Evolutionary conservation across 2,329 filamentous ascomycete genomes (phyloP).

Genomic region (Seiridium unicorne): DNA sequence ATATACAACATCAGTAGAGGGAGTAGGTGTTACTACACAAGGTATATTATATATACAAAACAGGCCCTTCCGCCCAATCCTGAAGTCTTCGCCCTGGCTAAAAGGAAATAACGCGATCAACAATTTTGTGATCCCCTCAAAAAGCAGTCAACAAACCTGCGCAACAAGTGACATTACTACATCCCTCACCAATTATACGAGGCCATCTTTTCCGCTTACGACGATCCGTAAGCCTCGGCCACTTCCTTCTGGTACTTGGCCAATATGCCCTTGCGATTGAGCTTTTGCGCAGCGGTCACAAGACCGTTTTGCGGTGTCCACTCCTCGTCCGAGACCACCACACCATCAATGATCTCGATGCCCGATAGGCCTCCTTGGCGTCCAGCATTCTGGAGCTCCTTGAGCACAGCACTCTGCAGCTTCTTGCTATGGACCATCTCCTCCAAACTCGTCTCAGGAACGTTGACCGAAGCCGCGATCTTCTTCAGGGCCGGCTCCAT

Average conservation of each 20-base stretch:
- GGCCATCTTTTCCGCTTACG: not conserved
- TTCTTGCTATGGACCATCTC: conserved; percentile 67
- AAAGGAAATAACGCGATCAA: not conserved
- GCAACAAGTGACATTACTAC: not conserved
- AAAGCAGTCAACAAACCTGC: not conserved
- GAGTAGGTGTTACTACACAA: not conserved
- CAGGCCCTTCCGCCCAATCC: not conserved
- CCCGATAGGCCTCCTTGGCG: conserved; percentile 60
- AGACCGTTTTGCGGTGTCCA: conserved; percentile 71
- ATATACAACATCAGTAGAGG: not conserved
- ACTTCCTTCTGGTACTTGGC: conserved; percentile 61
- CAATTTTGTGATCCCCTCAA: not conserved
- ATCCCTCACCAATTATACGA: not conserved
- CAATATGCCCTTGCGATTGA: conserved; percentile 68
- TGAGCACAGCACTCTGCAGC: conserved; percentile 60
- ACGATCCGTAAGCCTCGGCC: conserved; percentile 53
- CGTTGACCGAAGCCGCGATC: conserved; percentile 43
- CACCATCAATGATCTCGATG: conserved; percentile 70
- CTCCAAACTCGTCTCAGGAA: conserved; percentile 59
- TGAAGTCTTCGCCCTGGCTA: conserved; percentile 15
- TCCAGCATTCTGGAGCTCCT: conserved; percentile 61
- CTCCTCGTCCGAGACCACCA: conserved; percentile 70
- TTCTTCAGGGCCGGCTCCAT: conserved; percentile 54
- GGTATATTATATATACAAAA: not conserved
- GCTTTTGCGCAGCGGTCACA: conserved; percentile 69